phyloP scores from a whole-genome alignment of 805 yeast genomes.

The Metschnikowia dekortorum region DNA sequence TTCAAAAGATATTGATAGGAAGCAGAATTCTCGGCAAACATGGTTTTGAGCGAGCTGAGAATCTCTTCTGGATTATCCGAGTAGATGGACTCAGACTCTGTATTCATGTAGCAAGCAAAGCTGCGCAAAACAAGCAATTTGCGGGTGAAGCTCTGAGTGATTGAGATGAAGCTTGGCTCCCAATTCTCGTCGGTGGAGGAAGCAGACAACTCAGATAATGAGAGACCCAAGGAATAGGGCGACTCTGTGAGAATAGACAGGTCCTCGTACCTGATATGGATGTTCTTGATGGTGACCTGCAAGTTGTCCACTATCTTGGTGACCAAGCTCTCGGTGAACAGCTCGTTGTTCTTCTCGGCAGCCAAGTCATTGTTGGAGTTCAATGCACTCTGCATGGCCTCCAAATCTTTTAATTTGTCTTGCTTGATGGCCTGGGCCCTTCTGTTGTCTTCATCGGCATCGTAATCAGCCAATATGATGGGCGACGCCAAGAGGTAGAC shows the following conservation, averaged over 20 bases:
- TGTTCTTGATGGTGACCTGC: slow-evolving; percentile 85
- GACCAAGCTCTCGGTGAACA: slow-evolving; percentile 80
- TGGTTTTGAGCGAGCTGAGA: slow-evolving; percentile 43
- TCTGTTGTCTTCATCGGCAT: slow-evolving; percentile 54
- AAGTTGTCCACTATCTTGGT: slow-evolving; percentile 91
- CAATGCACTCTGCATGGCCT: slow-evolving; percentile 52
- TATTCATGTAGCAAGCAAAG: slow-evolving; percentile 80
- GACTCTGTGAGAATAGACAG: slow-evolving; percentile 58
- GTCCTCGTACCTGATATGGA: slow-evolving; percentile 92
- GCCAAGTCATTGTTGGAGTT: slow-evolving; percentile 34
- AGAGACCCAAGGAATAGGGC: slow-evolving; percentile 80
- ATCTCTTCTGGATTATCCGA: slow-evolving; percentile 47
- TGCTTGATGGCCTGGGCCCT: slow-evolving; percentile 60
- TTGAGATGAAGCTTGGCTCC: slow-evolving; percentile 80
- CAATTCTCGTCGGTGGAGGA: slow-evolving; percentile 83
- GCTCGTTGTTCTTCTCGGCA: slow-evolving; percentile 44
- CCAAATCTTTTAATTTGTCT: slow-evolving; percentile 63
- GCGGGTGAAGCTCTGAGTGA: slow-evolving; percentile 60
- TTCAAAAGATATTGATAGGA: slow-evolving; percentile 57
- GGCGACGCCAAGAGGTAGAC: slow-evolving; percentile 82
- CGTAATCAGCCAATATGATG: slow-evolving; percentile 50
- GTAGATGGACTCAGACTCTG: slow-evolving; percentile 50
- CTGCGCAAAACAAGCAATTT: slow-evolving; percentile 73
- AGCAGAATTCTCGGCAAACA: slow-evolving; percentile 29
- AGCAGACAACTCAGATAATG: slow-evolving; percentile 83